phyloP scores from a whole-genome alignment of 73 alveolate genomes.

The Effrenium voratum region DNA sequence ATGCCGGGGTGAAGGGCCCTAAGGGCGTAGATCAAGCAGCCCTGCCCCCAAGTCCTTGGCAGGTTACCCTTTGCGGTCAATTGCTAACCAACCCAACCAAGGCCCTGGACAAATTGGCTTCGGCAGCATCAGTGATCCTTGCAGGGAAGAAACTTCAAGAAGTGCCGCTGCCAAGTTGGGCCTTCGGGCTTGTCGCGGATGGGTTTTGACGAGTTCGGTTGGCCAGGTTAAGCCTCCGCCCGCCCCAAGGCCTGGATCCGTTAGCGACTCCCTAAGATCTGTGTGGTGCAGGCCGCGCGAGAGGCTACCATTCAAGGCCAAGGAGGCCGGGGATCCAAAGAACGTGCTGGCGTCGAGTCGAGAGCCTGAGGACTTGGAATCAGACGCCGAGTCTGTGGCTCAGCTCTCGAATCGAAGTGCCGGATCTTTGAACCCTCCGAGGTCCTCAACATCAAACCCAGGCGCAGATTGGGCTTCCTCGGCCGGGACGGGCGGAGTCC shows the following conservation, averaged over 20 bases:
- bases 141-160: slow-evolving; percentile 7
- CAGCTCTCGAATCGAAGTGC: background rate
- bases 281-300: slow-evolving; percentile 41
- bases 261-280: background rate
- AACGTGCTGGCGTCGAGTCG: background rate
- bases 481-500: no score
- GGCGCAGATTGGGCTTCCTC: no score
- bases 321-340: background rate
- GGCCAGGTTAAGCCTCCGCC: slow-evolving; percentile 94
- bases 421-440: background rate
- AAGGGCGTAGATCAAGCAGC: no score
- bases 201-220: no score
- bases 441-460: no score
- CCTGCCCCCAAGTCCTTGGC: no score
- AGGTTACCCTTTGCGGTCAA: no score
- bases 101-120: slow-evolving; percentile 19
- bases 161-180: background rate
- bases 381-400: slow-evolving; percentile 30
- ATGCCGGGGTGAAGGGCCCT: no score
- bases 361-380: background rate
- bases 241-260: slow-evolving; percentile 23
- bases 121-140: slow-evolving; percentile 1
- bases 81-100: no score
- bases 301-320: slow-evolving; percentile 48
- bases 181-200: no score